Evolutionary conservation across 345 rosid genomes (phyloP), one percentile per base, ranked within the genome.

Genomic region (Laguncularia racemosa): DNA sequence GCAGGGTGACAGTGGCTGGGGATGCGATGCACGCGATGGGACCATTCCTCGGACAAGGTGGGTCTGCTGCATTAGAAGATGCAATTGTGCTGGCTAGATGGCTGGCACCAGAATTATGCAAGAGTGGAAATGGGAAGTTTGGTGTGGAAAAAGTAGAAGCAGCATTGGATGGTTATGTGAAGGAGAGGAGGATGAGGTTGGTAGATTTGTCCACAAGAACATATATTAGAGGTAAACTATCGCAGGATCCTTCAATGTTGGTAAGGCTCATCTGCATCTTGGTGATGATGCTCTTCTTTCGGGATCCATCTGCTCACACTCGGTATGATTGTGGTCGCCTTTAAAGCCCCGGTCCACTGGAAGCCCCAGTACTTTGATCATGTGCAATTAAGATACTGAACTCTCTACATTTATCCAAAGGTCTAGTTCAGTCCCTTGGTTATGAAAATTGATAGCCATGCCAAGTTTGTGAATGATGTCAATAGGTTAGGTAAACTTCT

Each of bases 11-110:
- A 16, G 82, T 82, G 2, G 82, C 84, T 2, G 79, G 91, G 0
- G 79, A 80, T 20, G 80, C 81, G 1, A 65, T 81, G 81, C 88
- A 79, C 13, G 65, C 65, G 11, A 81, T 79, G 91, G 73, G 74
- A 38, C 91, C 82, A 1, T 77, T 75, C 63, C 48, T 77, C 1
- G 82, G 72, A 44, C 85, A 80, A 44, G 88, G 84, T 0, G 85
- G 84, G 52, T 75, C 78, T 0, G 76, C 80, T 0, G 71, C 75
- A 0, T 46, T 79, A 17, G 91, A 84, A 61, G 87, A 81, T 52
- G 80, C 82, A 0, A 59, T 79, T 3, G 84, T 82, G 56, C 64
- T 84, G 3, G 81, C 77, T 26, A 67, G 85, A 51, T 75, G 82
- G 71, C 58, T 73, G 58, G 65, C 78, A 44, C 59, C 6, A 46